Evolutionary conservation across 2,329 filamentous ascomycete species (phyloP).

Genomic region (Zelopaecilomyces penicillatus): DNA sequence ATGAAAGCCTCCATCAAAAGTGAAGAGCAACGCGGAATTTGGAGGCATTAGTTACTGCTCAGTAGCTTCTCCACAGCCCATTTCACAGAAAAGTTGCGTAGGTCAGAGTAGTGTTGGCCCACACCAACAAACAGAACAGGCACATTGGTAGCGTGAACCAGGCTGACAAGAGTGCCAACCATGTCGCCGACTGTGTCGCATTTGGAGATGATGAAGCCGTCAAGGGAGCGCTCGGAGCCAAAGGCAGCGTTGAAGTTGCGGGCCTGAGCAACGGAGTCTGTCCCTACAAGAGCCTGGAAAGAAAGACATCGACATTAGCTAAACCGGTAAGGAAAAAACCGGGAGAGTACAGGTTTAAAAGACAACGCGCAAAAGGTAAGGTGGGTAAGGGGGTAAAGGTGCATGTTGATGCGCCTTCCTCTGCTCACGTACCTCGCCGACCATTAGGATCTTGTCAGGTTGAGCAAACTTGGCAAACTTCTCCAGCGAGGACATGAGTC

Average conservation of each 20-base stretch:
- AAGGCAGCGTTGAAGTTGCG: conserved; percentile 94
- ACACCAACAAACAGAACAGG: conserved; percentile 86
- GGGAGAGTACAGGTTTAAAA: conserved; percentile 3
- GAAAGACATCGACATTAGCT: too few relatives aligned
- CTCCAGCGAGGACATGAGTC: conserved; percentile 92
- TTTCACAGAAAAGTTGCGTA: conserved; percentile 60
- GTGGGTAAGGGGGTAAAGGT: not conserved
- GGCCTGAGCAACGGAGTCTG: conserved; percentile 90
- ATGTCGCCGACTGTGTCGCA: conserved; percentile 99
- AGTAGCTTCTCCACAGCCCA: conserved; percentile 62
- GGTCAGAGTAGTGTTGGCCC: conserved; percentile 60
- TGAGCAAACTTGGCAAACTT: conserved; percentile 96
- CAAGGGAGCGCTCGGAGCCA: conserved; percentile 68
- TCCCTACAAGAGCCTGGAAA: conserved; percentile 73
- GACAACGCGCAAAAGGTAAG: not conserved
- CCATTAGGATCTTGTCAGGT: conserved; percentile 98
- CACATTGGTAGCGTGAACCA: conserved; percentile 95
- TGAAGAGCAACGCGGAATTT: too few relatives aligned
- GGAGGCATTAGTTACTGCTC: conserved; percentile 32
- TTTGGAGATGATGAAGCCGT: conserved; percentile 97
- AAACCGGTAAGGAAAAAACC: too few relatives aligned
- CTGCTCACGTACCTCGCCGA: conserved; percentile 44
- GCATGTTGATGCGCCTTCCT: not conserved
- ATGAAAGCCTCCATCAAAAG: too few relatives aligned
- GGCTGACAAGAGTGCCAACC: conserved; percentile 89